Evolutionary conservation across 352 stramenopile species (phyloP), one percentile per base, ranked within the genome.

Genomic region (Phytophthora pinifolia): DNA sequence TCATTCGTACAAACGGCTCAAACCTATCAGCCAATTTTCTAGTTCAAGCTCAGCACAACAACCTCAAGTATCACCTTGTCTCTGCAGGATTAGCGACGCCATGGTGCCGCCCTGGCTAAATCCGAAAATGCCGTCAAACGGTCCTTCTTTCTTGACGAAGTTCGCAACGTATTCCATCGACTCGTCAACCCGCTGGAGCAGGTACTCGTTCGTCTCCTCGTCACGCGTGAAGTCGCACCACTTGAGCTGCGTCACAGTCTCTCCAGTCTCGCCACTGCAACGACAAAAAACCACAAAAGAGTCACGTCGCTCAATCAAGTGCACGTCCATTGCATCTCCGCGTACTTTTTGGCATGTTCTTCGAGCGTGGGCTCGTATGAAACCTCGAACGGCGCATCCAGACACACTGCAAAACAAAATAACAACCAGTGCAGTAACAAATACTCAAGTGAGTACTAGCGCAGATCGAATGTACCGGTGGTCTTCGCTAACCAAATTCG

Each of bases 51-150:
- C 0, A 38, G 17, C 46, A 9, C 31, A 25, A 44, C 41, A 8
- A 49, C 15, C 27, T 15, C 9, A 52, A 14, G 9, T 42, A 6
- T 4, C 8, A 89, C 78, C 71, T 67, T 94, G 83, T 54, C 72
- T 65, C 36, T 90, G 79, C 15, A 95, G 58, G 17, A 93, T 70
- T 29, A 88, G 31, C 0, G 75, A 82, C 0, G 83, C 76, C 48
- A 91, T 80, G 25, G 79, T 84, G 14, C 82, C 85, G 31, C 85
- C 85, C 47, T 94, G 83, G 54, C 83, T 93, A 54, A 95, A 95
- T 29, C 85, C 85, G 37, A 93, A 89, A 31, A 95, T 74, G 15
- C 86, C 86, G 35, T 94, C 76, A 46, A 95, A 95, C 9, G 86
- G 86, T n/a, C 83, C 83, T 32, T 93, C 79, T 14, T 76, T 81